Evolutionary conservation across 2,329 filamentous ascomycete genomes (phyloP), one percentile per base, ranked within the genome.

Genomic region (Stylonectria norvegica): DNA sequence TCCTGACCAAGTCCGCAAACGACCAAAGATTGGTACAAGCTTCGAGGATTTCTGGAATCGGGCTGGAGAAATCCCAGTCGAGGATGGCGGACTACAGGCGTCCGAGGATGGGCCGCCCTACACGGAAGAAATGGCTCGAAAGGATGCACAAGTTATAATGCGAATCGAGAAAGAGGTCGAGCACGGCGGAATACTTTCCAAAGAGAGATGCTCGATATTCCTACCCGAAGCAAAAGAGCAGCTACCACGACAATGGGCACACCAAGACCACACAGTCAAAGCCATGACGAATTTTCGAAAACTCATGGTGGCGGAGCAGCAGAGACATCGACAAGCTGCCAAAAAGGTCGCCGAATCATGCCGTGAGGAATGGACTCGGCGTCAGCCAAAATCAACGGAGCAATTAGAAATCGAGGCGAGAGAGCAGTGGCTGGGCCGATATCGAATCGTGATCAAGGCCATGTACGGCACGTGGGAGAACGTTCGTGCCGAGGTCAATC

Each of bases 241-340:
- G 54, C 86, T 86, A 0, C 78, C 81, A 0, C 75, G 78, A 37
- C 88, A 93, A 56, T 97, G 88, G 72, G 82, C 85, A n/a, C 89
- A 94, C 52, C 78, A 81, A 58, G 90, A 97, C 57, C 87, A 97
- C 59, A 74, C 97, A 38, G 73, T 86, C 32, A 83, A 83, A 33
- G 90, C 95, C 46, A 83, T 86, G 43, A 60, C 84, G 10, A 85
- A 90, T 53, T 91, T 97, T 53, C 81, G 87, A 34, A 86, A 82
- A 55, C 72, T 97, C 23, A 79, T 97, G 68, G 66, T 83, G 3
- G 78, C 81, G 42, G 93, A 98, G 62, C 86, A 89, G 52, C 79
- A 79, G 48, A 76, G 83, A 10, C 91, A 97, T 63, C 80, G 80
- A 23, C 72, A 78, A n/a, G 72, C 76, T 3, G 91, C 91, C 2